Evolutionary conservation across 202 grass and related monocot species (phyloP).

Genomic region (Carex arenaria): DNA sequence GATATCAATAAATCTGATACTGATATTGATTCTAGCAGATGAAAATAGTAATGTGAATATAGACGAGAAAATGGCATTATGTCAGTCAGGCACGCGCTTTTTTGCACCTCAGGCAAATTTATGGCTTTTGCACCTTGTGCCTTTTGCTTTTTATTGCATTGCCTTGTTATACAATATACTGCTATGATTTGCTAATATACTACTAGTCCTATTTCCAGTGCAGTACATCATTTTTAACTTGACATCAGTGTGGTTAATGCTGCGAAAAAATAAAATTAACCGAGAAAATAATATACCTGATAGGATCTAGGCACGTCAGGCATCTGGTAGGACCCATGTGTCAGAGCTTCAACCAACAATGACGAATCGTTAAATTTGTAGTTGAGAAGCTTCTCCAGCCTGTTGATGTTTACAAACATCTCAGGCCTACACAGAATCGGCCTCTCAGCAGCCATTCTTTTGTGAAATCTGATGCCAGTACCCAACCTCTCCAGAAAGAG

Average conservation of each 20-base stretch:
- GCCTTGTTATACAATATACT: background rate
- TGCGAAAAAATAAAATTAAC: background rate
- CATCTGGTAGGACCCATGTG: conserved; percentile 59
- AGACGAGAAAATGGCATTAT: background rate
- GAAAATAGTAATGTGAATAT: too few relatives aligned
- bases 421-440: conserved; percentile 23
- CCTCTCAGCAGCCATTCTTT: conserved; percentile 24
- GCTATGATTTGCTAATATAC: background rate
- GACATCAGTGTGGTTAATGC: background rate
- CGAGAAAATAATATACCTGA: conserved; percentile 38
- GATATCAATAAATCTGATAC: too few relatives aligned
- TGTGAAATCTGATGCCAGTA: conserved; percentile 46
- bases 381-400: conserved; percentile 35
- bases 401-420: conserved; percentile 45
- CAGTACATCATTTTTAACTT: background rate
- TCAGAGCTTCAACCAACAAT: conserved; percentile 73
- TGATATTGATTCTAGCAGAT: too few relatives aligned
- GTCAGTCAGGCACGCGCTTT: background rate
- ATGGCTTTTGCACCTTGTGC: background rate
- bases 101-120: background rate
- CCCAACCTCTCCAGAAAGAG: conserved; percentile 51
- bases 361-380: conserved; percentile 50
- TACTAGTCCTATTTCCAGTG: background rate
- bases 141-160: background rate
- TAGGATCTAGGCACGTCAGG: conserved; percentile 54